phyloP scores from a whole-genome alignment of 2,329 filamentous ascomycete genomes.

The Claviceps sp. region DNA sequence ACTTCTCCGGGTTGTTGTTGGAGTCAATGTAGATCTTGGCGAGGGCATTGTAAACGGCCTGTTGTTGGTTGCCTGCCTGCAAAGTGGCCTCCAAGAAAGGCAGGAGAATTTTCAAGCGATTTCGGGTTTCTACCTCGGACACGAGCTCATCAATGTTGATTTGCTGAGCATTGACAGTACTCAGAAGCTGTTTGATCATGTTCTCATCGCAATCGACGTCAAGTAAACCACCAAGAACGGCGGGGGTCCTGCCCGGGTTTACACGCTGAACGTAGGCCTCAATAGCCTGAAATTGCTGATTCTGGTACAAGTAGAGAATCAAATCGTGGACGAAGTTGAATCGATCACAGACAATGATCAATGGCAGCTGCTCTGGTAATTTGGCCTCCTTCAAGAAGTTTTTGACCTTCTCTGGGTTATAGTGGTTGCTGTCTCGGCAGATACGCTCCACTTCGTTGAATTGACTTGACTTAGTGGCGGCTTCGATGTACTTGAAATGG shows the following conservation, averaged over 20 bases:
- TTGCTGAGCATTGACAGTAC: conserved; percentile 68
- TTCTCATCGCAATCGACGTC: conserved; percentile 95
- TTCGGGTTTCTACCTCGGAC: conserved; percentile 84
- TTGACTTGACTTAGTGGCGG: conserved; percentile 85
- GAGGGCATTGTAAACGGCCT: conserved; percentile 91
- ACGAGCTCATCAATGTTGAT: conserved; percentile 95
- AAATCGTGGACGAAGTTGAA: conserved; percentile 98
- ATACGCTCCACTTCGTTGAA: conserved; percentile 94
- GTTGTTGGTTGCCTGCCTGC: conserved; percentile 82
- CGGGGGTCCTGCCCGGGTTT: conserved; percentile 80
- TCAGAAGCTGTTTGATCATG: conserved; percentile 86
- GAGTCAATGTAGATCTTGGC: conserved; percentile 99
- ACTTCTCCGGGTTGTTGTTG: conserved; percentile 96
- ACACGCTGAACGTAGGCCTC: conserved; percentile 96
- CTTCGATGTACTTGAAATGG: conserved; percentile 98
- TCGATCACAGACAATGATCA: conserved; percentile 98
- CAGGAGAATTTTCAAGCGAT: conserved; percentile 85
- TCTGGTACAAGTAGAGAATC: conserved; percentile 94
- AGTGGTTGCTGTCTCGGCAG: conserved; percentile 82
- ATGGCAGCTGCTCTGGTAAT: conserved; percentile 78
- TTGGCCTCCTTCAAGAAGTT: conserved; percentile 98
- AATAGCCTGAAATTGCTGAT: conserved; percentile 97
- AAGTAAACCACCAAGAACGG: conserved; percentile 82
- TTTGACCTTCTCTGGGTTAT: conserved; percentile 92
- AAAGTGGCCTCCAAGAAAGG: conserved; percentile 93